Conservation (phyloP, 768 basidiomycete genomes). For the Pulveroboletus sp. region DNA sequence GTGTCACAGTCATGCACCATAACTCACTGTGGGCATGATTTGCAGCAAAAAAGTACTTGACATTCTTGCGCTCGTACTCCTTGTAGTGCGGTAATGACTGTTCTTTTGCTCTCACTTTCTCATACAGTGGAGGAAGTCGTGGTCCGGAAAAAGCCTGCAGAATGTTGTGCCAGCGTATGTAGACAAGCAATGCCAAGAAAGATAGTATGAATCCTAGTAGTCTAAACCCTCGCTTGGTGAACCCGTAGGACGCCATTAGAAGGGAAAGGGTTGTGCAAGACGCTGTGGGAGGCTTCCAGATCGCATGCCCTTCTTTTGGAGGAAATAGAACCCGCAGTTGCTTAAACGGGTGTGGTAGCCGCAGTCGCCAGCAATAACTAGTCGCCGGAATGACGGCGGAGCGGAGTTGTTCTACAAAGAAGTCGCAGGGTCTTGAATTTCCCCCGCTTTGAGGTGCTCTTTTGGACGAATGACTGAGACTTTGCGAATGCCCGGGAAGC, state of each 20-base stretch:
- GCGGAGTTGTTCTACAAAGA: background rate
- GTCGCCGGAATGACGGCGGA: background rate
- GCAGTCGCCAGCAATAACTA: background rate
- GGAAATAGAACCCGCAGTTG: background rate
- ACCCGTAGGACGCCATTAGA: constrained; percentile 18
- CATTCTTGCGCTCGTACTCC: constrained; percentile 30
- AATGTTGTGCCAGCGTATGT: constrained; percentile 8
- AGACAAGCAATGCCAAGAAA: constrained; percentile 13
- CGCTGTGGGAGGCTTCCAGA: background rate
- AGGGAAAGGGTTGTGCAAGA: background rate
- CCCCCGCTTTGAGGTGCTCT: background rate
- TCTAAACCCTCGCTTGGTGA: constrained; percentile 26
- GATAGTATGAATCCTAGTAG: constrained; percentile 8
- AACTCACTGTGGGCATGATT: constrained; percentile 43
- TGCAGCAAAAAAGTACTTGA: constrained; percentile 45
- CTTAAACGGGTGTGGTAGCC: background rate
- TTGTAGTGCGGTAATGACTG: constrained; percentile 41
- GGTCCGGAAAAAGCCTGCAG: background rate
- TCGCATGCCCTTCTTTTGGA: constrained; percentile 3
- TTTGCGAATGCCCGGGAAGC: background rate
- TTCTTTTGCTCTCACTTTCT: constrained; percentile 37
- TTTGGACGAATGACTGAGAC: background rate
- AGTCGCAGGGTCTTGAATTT: background rate
- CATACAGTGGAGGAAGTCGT: constrained; percentile 41
- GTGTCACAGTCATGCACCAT: background rate